These are phyloP conservation scores for Moesziomyces globuligerus DNA, from an alignment of 1,284 basidiomycete species.

Conservation along the genomic window DNA sequence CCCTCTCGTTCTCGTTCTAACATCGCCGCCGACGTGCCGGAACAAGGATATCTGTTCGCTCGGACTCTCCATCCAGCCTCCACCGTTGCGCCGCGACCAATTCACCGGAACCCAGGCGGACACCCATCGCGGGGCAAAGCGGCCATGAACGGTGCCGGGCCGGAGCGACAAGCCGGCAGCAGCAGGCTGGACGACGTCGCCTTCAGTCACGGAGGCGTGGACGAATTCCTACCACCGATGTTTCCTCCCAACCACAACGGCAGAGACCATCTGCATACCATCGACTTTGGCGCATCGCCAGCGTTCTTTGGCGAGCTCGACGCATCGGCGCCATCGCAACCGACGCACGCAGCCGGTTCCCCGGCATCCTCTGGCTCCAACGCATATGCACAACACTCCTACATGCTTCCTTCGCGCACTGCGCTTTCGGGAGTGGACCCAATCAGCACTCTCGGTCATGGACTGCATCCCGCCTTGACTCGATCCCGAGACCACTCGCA, in stretches of 20 bases:
- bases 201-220: not conserved
- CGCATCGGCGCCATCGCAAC: not conserved
- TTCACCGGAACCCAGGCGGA: too few relatives aligned
- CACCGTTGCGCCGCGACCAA: too few relatives aligned
- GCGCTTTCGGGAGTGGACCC: slow-evolving; percentile 25
- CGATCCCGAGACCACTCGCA: not conserved
- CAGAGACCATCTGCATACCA: not conserved
- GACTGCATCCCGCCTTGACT: slow-evolving; percentile 9
- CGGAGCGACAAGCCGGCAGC: not conserved
- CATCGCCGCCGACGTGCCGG: too few relatives aligned
- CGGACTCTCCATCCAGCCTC: too few relatives aligned
- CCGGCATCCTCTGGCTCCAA: not conserved
- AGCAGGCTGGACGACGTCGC: not conserved
- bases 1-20: not conserved
- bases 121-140: too few relatives aligned
- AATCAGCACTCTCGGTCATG: slow-evolving; percentile 28
- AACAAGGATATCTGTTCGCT: too few relatives aligned
- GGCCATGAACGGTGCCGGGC: not conserved
- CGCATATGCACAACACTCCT: not conserved
- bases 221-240: not conserved
- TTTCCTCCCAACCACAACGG: not conserved
- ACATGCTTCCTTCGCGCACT: slow-evolving; percentile 1
- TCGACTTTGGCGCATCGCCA: slow-evolving; percentile 19
- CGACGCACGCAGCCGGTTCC: too few relatives aligned
- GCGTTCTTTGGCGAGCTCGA: slow-evolving; percentile 7